Evolutionary conservation across 1,284 basidiomycete species (phyloP).

Genomic region (Pterulicium gracile): DNA sequence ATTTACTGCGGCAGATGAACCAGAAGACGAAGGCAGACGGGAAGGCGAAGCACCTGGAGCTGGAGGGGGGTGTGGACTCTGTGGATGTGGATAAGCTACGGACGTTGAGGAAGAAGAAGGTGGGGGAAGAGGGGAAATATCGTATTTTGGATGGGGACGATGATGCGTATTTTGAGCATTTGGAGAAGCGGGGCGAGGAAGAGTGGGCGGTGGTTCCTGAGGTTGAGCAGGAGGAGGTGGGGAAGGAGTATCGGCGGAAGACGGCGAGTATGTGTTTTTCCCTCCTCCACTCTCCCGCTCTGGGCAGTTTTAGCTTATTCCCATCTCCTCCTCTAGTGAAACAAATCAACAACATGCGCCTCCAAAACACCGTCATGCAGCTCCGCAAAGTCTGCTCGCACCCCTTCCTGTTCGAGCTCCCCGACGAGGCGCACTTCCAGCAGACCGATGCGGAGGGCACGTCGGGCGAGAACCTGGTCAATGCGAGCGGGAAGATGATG

Average conservation of each 20-base stretch:
- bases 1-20: slow-evolving; percentile 41
- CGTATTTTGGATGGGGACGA: slow-evolving; percentile 52
- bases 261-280: slow-evolving; percentile 42
- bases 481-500: slow-evolving; percentile 94
- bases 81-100: slow-evolving; percentile 19
- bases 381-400: slow-evolving; percentile 91
- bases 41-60: slow-evolving; percentile 12
- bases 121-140: slow-evolving; percentile 24
- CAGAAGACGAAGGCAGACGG: slow-evolving; percentile 15
- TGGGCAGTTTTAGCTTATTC: background rate
- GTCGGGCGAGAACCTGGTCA: slow-evolving; percentile 69
- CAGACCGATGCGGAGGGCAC: slow-evolving; percentile 45
- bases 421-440: slow-evolving; percentile 16
- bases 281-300: background rate
- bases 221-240: slow-evolving; percentile 18
- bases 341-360: slow-evolving; percentile 82
- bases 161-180: slow-evolving; percentile 54
- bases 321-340: slow-evolving; percentile 23
- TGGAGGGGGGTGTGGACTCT: slow-evolving; percentile 14
- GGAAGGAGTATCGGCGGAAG: slow-evolving; percentile 42
- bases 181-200: slow-evolving; percentile 30
- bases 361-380: slow-evolving; percentile 94
- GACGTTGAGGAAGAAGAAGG: slow-evolving; percentile 20
- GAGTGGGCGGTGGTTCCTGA: too few species aligned
- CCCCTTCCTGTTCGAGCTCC: slow-evolving; percentile 90